Evolutionary conservation across 805 yeast genomes (phyloP).

Genomic region (Cephaloascus albidus): DNA sequence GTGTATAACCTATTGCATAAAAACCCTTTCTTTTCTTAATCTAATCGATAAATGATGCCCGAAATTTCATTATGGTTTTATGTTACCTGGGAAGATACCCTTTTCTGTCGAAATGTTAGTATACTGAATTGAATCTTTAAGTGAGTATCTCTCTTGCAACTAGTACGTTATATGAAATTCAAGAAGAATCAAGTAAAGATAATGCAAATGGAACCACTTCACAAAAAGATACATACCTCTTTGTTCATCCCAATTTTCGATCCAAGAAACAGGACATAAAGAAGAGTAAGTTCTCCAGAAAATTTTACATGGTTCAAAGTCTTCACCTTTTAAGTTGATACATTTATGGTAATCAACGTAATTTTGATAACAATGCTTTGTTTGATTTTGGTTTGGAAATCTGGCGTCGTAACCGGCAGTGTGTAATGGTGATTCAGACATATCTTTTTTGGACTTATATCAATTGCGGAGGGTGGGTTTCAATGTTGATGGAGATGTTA

Average conservation of each 20-base stretch:
- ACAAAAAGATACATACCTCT: conserved; percentile 35
- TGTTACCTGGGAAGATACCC: conserved; percentile 47
- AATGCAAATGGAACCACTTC: too few relatives aligned
- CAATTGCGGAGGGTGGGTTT: background rate
- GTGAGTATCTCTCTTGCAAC: background rate
- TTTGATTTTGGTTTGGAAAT: conserved; percentile 96
- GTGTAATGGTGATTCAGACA: conserved; percentile 29
- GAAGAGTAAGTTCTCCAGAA: conserved; percentile 88
- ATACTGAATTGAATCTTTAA: too few relatives aligned
- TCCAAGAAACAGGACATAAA: conserved; percentile 79
- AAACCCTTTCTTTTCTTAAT: too few relatives aligned
- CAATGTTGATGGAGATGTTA: background rate
- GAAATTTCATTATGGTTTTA: conserved; percentile 16
- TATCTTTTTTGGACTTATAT: background rate
- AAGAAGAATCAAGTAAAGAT: too few relatives aligned
- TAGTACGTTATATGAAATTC: too few relatives aligned
- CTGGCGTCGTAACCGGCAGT: conserved; percentile 82
- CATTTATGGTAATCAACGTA: conserved; percentile 98
- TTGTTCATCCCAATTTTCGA: conserved; percentile 83
- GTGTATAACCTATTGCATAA: too few relatives aligned
- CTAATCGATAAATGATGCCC: too few relatives aligned
- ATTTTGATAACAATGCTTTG: conserved; percentile 97
- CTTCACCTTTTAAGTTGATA: conserved; percentile 94
- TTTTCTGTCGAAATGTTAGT: conserved; percentile 22
- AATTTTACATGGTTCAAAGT: conserved; percentile 93